Evolutionary conservation across 2,329 filamentous ascomycete genomes (phyloP).

Genomic region (Fusarium musae): DNA sequence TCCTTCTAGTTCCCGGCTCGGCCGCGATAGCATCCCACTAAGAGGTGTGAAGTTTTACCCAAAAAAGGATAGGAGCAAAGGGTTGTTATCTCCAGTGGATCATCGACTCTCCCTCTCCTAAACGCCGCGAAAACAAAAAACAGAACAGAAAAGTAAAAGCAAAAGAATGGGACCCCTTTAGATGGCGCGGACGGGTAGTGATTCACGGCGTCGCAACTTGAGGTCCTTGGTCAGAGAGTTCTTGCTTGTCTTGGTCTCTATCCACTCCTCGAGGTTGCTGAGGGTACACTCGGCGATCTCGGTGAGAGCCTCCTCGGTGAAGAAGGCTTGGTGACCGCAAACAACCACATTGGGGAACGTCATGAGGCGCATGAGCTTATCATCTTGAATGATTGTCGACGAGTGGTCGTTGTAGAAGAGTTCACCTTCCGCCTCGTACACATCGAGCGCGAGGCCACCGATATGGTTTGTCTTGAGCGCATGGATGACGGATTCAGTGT

Average conservation of each 20-base stretch:
- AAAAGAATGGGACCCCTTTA: conserved; percentile 20
- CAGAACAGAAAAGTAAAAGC: neutral
- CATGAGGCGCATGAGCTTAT: conserved; percentile 72
- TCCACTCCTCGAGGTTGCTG: conserved; percentile 63
- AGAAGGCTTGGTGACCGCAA: conserved; percentile 76
- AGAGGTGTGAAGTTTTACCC: neutral
- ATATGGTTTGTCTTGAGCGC: conserved; percentile 70
- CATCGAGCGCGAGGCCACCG: conserved; percentile 72
- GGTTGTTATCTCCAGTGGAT: neutral
- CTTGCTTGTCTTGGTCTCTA: conserved; percentile 45
- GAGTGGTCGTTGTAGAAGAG: conserved; percentile 75
- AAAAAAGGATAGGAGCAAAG: conserved; percentile 3
- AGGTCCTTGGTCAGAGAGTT: conserved; percentile 49
- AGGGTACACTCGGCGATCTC: conserved; percentile 72
- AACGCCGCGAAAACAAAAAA: neutral
- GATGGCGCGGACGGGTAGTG: conserved; percentile 48
- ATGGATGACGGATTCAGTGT: conserved; percentile 68
- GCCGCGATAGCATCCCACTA: conserved; percentile 3
- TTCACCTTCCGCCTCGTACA: conserved; percentile 73
- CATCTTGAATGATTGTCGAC: conserved; percentile 72
- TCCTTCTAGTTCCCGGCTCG: conserved; percentile 6
- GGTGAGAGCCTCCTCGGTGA: conserved; percentile 71
- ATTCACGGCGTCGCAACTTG: conserved; percentile 42
- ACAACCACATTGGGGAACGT: conserved; percentile 76
- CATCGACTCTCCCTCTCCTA: neutral